Conservation (phyloP, 352 stramenopile genomes). For the Phytophthora meadii region DNA sequence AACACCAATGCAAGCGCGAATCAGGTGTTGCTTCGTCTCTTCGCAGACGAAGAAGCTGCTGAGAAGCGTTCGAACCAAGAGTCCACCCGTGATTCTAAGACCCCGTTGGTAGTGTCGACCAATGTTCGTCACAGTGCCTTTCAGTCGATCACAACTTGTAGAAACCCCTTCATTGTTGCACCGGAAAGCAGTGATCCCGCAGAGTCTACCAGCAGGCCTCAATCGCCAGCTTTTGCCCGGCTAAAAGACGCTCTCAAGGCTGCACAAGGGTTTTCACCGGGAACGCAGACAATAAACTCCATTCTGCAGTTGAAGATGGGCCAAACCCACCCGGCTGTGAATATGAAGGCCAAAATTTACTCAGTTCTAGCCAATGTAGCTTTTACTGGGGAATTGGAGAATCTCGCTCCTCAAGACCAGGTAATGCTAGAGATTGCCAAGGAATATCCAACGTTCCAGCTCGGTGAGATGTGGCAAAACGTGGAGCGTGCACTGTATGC, state of each 20-base stretch:
- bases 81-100: conserved; percentile 15
- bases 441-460: conserved; percentile 71
- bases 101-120: conserved; percentile 29
- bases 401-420: conserved; percentile 53
- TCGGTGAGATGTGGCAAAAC: conserved; percentile 82
- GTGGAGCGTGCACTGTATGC: conserved; percentile 68
- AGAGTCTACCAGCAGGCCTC: conserved; percentile 30
- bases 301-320: conserved; percentile 43
- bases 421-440: conserved; percentile 80
- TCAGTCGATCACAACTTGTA: conserved; percentile 57
- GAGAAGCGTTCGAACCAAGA: conserved; percentile 32
- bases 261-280: conserved; percentile 39
- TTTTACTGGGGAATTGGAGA: conserved; percentile 47
- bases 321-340: conserved; percentile 55
- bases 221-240: conserved; percentile 72
- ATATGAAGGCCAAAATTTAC: conserved; percentile 81
- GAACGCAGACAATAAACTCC: conserved; percentile 22
- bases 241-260: conserved; percentile 75
- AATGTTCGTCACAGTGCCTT: conserved; percentile 56
- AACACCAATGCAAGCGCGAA: conserved; percentile 63
- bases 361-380: conserved; percentile 68
- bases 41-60: conserved; percentile 62
- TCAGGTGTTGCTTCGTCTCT: conserved; percentile 74
- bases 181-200: conserved; percentile 21
- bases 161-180: conserved; percentile 49